Percentiles rank a stretch among this genome's conserved stretches.
Conservation (phyloP, 257 asterid species). For the Ocimum tenuiflorum region DNA sequence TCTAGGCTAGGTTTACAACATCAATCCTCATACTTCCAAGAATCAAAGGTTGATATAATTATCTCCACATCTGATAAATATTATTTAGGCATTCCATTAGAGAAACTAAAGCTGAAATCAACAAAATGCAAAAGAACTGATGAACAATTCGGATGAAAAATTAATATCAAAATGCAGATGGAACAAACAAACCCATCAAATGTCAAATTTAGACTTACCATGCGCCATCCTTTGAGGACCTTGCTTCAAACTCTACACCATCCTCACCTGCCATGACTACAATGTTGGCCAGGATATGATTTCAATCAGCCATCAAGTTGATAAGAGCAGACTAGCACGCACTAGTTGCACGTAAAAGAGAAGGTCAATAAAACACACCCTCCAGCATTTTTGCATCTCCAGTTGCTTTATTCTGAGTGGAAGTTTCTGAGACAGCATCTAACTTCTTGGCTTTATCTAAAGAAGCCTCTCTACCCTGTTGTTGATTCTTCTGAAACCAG, state of each 20-base stretch:
- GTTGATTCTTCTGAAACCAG: slow-evolving; percentile 64
- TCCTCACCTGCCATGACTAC: slow-evolving; percentile 38
- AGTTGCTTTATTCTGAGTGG: slow-evolving; percentile 23
- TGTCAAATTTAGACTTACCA: slow-evolving; percentile 43
- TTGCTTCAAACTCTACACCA: slow-evolving; percentile 66
- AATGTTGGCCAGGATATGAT: slow-evolving; percentile 10
- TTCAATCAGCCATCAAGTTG: not conserved
- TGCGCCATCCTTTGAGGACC: slow-evolving; percentile 73
- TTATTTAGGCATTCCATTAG: not conserved
- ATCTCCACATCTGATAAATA: not conserved
- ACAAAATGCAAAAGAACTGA: not conserved
- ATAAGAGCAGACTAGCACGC: not conserved
- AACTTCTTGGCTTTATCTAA: slow-evolving; percentile 18
- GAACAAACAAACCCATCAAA: not conserved
- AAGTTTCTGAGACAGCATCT: slow-evolving; percentile 26
- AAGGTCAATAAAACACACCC: slow-evolving; percentile 31
- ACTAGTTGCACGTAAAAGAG: slow-evolving; percentile 2
- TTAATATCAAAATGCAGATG: not conserved
- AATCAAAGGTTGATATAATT: not conserved
- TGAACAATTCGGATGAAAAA: not conserved
- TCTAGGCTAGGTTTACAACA: not conserved
- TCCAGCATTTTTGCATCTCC: slow-evolving; percentile 19
- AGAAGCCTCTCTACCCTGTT: slow-evolving; percentile 30
- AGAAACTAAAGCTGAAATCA: not conserved
- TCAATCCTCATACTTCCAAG: not conserved